Percentiles rank a stretch among this genome's conserved stretches.
Conservation (phyloP, 441 rosid genomes). For the Raphanus hybrid region DNA sequence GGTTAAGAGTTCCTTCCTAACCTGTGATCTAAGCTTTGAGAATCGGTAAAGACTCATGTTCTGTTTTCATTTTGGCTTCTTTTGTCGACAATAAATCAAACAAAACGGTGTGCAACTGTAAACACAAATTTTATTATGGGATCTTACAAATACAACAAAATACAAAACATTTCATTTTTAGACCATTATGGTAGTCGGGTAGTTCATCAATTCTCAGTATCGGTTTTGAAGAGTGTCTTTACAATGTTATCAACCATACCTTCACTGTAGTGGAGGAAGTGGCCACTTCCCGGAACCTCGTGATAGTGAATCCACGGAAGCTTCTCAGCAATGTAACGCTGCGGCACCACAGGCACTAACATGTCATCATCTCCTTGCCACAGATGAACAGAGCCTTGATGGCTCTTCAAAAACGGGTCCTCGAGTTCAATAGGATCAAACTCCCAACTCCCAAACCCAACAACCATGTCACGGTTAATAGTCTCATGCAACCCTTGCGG, state of each 20-base stretch:
- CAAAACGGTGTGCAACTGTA: slow-evolving; percentile 1
- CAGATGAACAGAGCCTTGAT: slow-evolving; percentile 51
- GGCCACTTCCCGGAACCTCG: slow-evolving; percentile 53
- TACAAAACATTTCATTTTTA: background rate
- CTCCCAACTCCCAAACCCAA: slow-evolving; percentile 56
- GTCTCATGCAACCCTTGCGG: slow-evolving; percentile 59
- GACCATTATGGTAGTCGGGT: background rate
- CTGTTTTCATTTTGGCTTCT: slow-evolving; percentile 7
- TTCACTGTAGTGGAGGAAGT: slow-evolving; percentile 28
- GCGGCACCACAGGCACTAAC: slow-evolving; percentile 48
- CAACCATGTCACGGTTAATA: slow-evolving; percentile 49
- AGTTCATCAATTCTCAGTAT: background rate
- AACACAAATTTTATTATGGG: background rate
- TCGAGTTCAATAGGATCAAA: slow-evolving; percentile 54
- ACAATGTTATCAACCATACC: slow-evolving; percentile 31
- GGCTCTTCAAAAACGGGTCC: slow-evolving; percentile 46
- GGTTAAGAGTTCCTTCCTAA: background rate
- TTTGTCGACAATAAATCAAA: background rate
- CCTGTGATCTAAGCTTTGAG: background rate
- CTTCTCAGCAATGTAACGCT: slow-evolving; percentile 50
- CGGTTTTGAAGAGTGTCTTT: slow-evolving; percentile 6
- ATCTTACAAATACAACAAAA: background rate
- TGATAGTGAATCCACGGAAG: slow-evolving; percentile 61
- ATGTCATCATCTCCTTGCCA: slow-evolving; percentile 63
- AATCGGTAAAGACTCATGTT: background rate